Percentiles rank a stretch among this genome's conserved stretches.
These are phyloP conservation scores for Magnaporthales sp. DNA, from an alignment of 2,329 filamentous ascomycete species.

Conservation along the genomic window DNA sequence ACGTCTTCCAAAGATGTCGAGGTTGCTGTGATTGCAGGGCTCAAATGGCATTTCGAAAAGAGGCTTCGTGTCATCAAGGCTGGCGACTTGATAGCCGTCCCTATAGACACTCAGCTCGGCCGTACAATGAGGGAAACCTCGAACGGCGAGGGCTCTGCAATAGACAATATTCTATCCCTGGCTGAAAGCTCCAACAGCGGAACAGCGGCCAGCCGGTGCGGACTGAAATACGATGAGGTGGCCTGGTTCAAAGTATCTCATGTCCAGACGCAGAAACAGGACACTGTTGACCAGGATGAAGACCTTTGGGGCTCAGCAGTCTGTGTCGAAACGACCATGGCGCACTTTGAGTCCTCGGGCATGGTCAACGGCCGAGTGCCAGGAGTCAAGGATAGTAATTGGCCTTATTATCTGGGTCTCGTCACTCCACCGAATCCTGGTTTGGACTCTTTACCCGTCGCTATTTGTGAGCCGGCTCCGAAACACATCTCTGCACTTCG, in stretches of 20 bases:
- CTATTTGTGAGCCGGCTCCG: conserved; percentile 34
- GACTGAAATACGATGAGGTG: conserved; percentile 46
- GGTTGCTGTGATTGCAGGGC: conserved; percentile 72
- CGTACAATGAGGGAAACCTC: conserved; percentile 67
- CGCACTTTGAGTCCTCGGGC: conserved; percentile 86
- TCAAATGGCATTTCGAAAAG: conserved; percentile 83
- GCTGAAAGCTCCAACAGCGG: conserved; percentile 25
- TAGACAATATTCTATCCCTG: conserved; percentile 61
- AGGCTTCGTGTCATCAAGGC: conserved; percentile 75
- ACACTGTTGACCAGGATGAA: conserved; percentile 50
- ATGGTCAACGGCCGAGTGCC: conserved; percentile 77
- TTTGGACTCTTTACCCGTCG: conserved; percentile 20
- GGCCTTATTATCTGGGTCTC: conserved; percentile 83
- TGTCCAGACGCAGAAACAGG: conserved; percentile 46
- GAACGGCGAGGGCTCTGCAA: conserved; percentile 50
- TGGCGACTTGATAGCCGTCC: conserved; percentile 82
- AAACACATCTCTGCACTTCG: conserved; percentile 49
- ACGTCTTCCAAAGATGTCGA: conserved; percentile 81
- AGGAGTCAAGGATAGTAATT: conserved; percentile 64
- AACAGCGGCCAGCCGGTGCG: conserved; percentile 6
- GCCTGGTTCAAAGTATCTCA: conserved; percentile 92
- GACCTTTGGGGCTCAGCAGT: conserved; percentile 80
- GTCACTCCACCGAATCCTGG: conserved; percentile 49
- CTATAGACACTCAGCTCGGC: conserved; percentile 79
- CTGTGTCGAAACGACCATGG: conserved; percentile 76